phyloP scores from a whole-genome alignment of 805 yeast species.

The Hanseniaspora guilliermondii region DNA sequence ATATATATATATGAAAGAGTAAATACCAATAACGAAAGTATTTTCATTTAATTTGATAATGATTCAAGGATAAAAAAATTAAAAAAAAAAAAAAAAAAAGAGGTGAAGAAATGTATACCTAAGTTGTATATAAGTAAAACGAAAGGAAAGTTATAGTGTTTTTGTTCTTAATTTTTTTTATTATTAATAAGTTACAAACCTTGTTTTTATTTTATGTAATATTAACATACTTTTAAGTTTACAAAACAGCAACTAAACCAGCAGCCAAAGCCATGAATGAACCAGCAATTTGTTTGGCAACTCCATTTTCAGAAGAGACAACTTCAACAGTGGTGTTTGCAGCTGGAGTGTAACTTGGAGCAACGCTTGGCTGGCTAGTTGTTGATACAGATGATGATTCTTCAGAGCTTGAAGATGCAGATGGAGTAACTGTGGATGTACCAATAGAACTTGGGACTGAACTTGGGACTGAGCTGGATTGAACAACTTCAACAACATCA shows the following conservation, averaged over 20 bases:
- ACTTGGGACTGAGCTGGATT: conserved; percentile 21
- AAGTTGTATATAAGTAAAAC: no score
- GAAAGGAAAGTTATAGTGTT: no score
- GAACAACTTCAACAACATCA: conserved; percentile 30
- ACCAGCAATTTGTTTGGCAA: background rate
- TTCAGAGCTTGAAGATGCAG: background rate
- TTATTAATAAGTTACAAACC: background rate
- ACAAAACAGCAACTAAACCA: conserved; percentile 5
- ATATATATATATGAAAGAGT: no score
- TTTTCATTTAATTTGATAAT: no score
- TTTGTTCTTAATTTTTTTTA: background rate
- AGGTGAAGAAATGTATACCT: no score
- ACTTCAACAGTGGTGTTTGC: background rate
- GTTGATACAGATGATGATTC: background rate
- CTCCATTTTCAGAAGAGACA: conserved; percentile 1
- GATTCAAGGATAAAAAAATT: no score
- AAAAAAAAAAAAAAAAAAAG: no score
- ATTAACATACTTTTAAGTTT: background rate
- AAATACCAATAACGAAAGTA: no score
- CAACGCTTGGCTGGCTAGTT: background rate
- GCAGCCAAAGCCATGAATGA: conserved; percentile 10
- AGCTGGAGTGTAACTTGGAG: background rate
- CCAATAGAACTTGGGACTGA: background rate
- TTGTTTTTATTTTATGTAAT: no score
- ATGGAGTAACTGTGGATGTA: background rate